Conservation (phyloP, 2,329 filamentous ascomycete genomes). For the Aspergillus vadensis region DNA sequence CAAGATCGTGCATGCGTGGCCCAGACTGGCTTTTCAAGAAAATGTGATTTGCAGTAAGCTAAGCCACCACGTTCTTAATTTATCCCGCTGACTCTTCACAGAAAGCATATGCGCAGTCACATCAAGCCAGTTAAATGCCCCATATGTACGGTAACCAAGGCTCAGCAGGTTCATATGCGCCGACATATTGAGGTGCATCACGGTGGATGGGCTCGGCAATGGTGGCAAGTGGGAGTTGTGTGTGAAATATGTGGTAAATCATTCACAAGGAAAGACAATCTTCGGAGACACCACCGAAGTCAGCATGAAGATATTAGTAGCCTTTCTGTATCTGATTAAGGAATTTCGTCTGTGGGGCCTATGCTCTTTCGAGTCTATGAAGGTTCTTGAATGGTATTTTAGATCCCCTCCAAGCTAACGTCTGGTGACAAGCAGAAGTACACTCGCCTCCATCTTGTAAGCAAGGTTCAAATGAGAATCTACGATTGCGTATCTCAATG, state of each 20-base stretch:
- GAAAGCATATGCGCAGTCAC: slow-evolving; percentile 15
- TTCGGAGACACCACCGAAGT: slow-evolving; percentile 9
- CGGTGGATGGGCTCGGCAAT: slow-evolving; percentile 3
- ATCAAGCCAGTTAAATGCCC: slow-evolving; percentile 13
- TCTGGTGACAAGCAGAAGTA: slow-evolving; percentile 4
- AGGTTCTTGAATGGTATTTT: slow-evolving; percentile 2
- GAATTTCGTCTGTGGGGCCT: neutral
- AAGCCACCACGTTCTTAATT: neutral
- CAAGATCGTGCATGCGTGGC: neutral
- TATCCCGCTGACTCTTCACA: slow-evolving; percentile 8
- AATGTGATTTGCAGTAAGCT: slow-evolving; percentile 1
- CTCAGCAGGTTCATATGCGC: slow-evolving; percentile 10
- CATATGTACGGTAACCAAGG: slow-evolving; percentile 3
- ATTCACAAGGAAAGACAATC: slow-evolving; percentile 16
- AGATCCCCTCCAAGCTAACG: neutral
- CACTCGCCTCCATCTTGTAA: slow-evolving; percentile 2
- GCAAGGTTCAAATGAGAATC: neutral
- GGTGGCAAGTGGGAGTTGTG: neutral
- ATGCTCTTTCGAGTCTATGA: neutral
- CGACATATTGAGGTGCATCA: slow-evolving; percentile 10
- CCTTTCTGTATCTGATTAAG: slow-evolving; percentile 2
- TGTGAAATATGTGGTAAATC: slow-evolving; percentile 9
- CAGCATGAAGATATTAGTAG: slow-evolving; percentile 6
- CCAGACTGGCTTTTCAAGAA: neutral
- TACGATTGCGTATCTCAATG: neutral